Conservation (phyloP, 2,329 filamentous ascomycete species). For the Fusarium sp. region DNA sequence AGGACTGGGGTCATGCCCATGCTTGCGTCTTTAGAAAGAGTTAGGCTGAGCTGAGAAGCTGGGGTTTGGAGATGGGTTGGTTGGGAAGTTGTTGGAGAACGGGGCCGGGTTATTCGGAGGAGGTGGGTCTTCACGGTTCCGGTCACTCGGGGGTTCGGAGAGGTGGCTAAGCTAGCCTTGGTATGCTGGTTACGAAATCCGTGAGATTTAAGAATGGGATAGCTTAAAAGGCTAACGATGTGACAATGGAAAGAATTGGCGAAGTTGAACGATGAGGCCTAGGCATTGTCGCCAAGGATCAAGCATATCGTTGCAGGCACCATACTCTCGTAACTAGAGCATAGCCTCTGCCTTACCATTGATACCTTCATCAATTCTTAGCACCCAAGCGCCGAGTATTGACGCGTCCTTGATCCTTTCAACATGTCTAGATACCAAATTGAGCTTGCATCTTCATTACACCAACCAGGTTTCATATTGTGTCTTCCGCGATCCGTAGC, state of each 20-base stretch:
- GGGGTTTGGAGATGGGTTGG: neutral
- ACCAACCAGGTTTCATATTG: neutral
- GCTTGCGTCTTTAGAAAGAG: neutral
- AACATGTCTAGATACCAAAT: neutral
- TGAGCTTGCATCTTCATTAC: neutral
- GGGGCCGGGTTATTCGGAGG: constrained; percentile 2
- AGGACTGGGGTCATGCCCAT: neutral
- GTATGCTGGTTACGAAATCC: neutral
- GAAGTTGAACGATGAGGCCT: neutral
- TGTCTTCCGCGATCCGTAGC: too few relatives aligned
- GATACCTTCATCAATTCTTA: neutral
- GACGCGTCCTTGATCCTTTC: neutral
- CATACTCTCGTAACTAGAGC: neutral
- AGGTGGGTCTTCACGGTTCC: constrained; percentile 10
- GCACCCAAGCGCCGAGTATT: neutral
- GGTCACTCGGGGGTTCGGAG: constrained; percentile 6
- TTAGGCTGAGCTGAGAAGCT: neutral
- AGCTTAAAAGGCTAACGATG: neutral
- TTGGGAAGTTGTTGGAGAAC: neutral
- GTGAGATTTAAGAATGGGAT: neutral
- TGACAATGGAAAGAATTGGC: constrained; percentile 1
- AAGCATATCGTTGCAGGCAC: neutral
- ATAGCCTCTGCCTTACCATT: neutral
- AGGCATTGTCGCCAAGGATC: neutral
- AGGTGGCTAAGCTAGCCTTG: neutral